phyloP scores from a whole-genome alignment of 495 filamentous ascomycete genomes.

The Penicillium longicatenatum region DNA sequence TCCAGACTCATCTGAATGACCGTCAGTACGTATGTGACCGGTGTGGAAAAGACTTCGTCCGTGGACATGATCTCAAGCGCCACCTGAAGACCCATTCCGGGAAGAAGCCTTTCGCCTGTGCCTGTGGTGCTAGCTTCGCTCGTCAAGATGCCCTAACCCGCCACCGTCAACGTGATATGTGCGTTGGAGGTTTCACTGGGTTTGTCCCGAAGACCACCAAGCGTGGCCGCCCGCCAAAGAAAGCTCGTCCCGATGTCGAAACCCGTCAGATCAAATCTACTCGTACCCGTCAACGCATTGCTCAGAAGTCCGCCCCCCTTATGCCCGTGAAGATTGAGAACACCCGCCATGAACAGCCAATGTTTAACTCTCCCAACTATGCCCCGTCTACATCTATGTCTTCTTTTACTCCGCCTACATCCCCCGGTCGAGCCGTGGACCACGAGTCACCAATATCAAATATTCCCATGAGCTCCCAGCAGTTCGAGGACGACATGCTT shows the following conservation, averaged over 20 bases:
- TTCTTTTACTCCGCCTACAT: conserved; percentile 52
- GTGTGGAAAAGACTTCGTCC: conserved; percentile 92
- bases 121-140: conserved; percentile 88
- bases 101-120: conserved; percentile 87
- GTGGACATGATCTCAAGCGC: conserved; percentile 94
- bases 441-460: conserved; percentile 51
- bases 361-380: conserved; percentile 46
- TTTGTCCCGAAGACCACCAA: conserved; percentile 71
- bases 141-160: conserved; percentile 92
- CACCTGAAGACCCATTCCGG: conserved; percentile 96
- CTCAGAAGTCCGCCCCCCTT: conserved; percentile 40
- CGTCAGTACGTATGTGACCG: conserved; percentile 87
- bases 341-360: conserved; percentile 30
- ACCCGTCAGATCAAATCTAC: conserved; percentile 65
- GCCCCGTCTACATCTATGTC: conserved; percentile 43
- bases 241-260: conserved; percentile 63
- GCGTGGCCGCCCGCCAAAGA: conserved; percentile 65
- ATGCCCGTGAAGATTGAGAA: conserved; percentile 26
- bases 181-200: conserved; percentile 86
- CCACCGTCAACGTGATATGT: conserved; percentile 93
- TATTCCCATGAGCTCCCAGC: conserved; percentile 43
- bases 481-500: conserved; percentile 47
- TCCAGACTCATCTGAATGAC: conserved; percentile 96
- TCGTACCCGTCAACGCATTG: conserved; percentile 49
- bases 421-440: conserved; percentile 42